Evolutionary conservation across 169 alveolate genomes (phyloP).

Genomic region (Cryptosporidium ryanae): DNA sequence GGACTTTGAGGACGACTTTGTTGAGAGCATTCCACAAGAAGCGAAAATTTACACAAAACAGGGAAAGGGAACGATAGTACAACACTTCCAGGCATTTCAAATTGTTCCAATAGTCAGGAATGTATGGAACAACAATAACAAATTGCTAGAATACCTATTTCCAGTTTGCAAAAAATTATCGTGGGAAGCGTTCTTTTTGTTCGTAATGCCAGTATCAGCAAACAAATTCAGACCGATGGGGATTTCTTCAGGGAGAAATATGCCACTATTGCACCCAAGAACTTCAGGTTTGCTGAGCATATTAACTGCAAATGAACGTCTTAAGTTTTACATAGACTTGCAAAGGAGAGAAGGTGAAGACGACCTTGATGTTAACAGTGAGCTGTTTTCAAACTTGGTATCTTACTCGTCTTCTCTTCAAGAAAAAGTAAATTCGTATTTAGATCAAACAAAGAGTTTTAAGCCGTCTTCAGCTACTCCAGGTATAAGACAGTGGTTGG

Average conservation of each 20-base stretch:
- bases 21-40: constrained; percentile 62
- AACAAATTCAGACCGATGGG: constrained; percentile 82
- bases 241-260: constrained; percentile 74
- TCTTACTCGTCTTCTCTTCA: constrained; percentile 66
- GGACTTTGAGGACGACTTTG: constrained; percentile 35
- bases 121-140: constrained; percentile 81
- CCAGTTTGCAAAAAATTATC: constrained; percentile 83
- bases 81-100: constrained; percentile 86
- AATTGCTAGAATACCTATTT: constrained; percentile 80
- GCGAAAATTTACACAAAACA: constrained; percentile 77
- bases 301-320: constrained; percentile 77
- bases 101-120: constrained; percentile 82
- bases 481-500: constrained; percentile 95
- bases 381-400: constrained; percentile 58
- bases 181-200: constrained; percentile 81
- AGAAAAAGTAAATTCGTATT: constrained; percentile 43
- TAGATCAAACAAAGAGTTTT: constrained; percentile 80
- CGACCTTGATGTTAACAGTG: constrained; percentile 78
- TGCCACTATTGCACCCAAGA: constrained; percentile 79
- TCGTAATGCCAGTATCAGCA: constrained; percentile 86
- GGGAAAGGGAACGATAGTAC: constrained; percentile 81
- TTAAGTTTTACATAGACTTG: constrained; percentile 44
- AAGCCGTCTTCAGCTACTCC: constrained; percentile 81
- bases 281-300: constrained; percentile 82
- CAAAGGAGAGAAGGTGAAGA: constrained; percentile 44